A percentile compares a stretch with the other conserved stretches of the same genome.
These are phyloP conservation scores for Phyllosticta ampelicida DNA, from an alignment of 2,329 filamentous ascomycete species.

Conservation along the genomic window DNA sequence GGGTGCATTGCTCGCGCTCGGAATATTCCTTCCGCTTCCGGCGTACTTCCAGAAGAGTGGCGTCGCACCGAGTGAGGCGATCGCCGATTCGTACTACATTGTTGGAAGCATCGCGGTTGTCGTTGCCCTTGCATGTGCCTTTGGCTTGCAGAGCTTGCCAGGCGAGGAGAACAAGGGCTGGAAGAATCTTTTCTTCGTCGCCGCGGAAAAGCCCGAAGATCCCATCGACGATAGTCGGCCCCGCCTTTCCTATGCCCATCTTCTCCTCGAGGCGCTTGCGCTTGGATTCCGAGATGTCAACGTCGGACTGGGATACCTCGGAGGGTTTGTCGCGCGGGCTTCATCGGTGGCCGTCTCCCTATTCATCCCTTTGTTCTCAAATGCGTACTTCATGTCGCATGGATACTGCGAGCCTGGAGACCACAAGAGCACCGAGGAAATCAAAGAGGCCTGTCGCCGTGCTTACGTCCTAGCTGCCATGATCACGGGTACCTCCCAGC, in stretches of 20 bases:
- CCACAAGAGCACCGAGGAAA: slow-evolving; percentile 40
- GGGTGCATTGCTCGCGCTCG: slow-evolving; percentile 75
- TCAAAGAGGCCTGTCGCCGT: slow-evolving; percentile 73
- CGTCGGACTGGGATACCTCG: slow-evolving; percentile 80
- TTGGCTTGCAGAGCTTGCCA: slow-evolving; percentile 57
- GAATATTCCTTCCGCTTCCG: slow-evolving; percentile 76
- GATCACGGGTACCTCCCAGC: slow-evolving; percentile 78
- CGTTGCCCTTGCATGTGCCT: slow-evolving; percentile 63
- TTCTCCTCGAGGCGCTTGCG: slow-evolving; percentile 31
- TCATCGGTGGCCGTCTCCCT: slow-evolving; percentile 92
- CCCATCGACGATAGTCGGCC: slow-evolving; percentile 15
- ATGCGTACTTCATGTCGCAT: slow-evolving; percentile 74
- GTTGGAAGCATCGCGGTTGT: slow-evolving; percentile 62
- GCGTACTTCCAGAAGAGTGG: slow-evolving; percentile 64
- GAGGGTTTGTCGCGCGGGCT: slow-evolving; percentile 81
- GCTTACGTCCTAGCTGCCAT: slow-evolving; percentile 84
- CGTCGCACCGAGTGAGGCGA: slow-evolving; percentile 61
- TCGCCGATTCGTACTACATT: slow-evolving; percentile 78
- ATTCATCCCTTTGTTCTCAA: slow-evolving; percentile 88
- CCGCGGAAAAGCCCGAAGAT: slow-evolving; percentile 8
- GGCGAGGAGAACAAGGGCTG: slow-evolving; percentile 74
- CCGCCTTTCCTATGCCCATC: slow-evolving; percentile 45
- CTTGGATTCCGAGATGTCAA: slow-evolving; percentile 65
- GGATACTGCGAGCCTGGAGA: slow-evolving; percentile 57
- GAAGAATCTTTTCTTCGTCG: slow-evolving; percentile 28